Evolutionary conservation across 2,329 filamentous ascomycete species (phyloP).

Genomic region (Plectosphaerella sp.): DNA sequence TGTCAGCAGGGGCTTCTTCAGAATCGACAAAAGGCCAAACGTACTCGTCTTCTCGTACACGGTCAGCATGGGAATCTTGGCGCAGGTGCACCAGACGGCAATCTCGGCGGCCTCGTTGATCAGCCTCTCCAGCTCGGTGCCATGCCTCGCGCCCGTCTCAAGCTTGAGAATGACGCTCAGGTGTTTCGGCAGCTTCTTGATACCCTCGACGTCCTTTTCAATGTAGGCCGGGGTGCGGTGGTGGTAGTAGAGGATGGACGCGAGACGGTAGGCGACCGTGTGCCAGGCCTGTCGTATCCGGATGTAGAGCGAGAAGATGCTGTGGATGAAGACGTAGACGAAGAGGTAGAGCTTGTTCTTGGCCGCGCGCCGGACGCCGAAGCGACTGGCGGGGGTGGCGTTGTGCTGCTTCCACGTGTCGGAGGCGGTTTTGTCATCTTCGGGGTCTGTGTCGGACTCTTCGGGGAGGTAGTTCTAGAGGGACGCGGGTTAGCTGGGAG

Average conservation of each 20-base stretch:
- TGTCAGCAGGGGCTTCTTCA: not conserved
- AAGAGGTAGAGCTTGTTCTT: conserved; percentile 59
- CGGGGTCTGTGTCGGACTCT: conserved; percentile 1
- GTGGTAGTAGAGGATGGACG: conserved; percentile 87
- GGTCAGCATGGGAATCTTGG: conserved; percentile 81
- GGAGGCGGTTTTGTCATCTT: not conserved
- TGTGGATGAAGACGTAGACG: conserved; percentile 67
- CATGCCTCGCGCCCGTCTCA: conserved; percentile 63
- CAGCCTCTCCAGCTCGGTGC: conserved; percentile 73
- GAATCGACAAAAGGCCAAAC: conserved; percentile 15
- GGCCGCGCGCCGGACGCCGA: conserved; percentile 59
- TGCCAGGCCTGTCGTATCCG: conserved; percentile 77
- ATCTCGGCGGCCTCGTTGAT: conserved; percentile 91
- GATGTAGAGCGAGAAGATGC: conserved; percentile 84
- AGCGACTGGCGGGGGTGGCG: conserved; percentile 30
- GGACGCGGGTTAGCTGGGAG: conserved; percentile 3
- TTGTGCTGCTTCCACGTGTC: conserved; percentile 10
- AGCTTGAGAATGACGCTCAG: conserved; percentile 80
- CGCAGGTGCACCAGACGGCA: conserved; percentile 86
- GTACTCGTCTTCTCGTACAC: conserved; percentile 89
- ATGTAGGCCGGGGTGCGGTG: conserved; percentile 94
- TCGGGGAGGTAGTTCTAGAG: conserved; percentile 20
- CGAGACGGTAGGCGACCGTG: conserved; percentile 69
- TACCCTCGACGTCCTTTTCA: conserved; percentile 72
- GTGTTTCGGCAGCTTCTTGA: conserved; percentile 76